Percentiles rank a stretch among this genome's conserved stretches.
Evolutionary conservation across 768 basidiomycete species (phyloP).

Genomic region (Lactarius tabidus): DNA sequence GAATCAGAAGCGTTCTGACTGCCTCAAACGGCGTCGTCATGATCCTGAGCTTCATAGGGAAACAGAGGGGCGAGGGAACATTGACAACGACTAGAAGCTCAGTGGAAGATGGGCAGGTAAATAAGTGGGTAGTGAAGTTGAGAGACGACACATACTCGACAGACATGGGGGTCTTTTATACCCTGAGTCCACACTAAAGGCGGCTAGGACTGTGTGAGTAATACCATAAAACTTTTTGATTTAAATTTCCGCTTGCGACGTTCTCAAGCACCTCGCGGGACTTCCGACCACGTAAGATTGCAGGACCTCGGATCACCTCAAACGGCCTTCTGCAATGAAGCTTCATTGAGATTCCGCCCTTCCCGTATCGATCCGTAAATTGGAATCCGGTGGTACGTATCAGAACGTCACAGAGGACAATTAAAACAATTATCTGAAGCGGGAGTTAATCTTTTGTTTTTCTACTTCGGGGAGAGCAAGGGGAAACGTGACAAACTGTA

Average conservation of each 20-base stretch:
- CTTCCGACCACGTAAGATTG: conserved; percentile 9
- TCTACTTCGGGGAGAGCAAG: conserved; percentile 2
- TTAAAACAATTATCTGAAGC: background rate
- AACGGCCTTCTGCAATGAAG: background rate
- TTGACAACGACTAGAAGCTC: conserved; percentile 5
- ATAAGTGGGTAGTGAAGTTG: background rate
- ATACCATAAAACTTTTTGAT: conserved; percentile 11
- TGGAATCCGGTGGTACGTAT: background rate
- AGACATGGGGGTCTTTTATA: conserved; percentile 17
- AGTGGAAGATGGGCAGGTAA: conserved; percentile 1
- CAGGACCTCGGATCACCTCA: conserved; percentile 12
- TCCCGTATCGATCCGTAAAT: conserved; percentile 21
- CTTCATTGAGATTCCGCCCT: conserved; percentile 15
- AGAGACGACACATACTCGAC: background rate
- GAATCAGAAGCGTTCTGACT: conserved; percentile 19
- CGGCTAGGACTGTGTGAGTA: background rate
- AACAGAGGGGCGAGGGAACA: conserved; percentile 13
- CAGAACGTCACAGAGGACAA: background rate
- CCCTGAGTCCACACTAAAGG: background rate
- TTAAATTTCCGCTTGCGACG: conserved; percentile 11
- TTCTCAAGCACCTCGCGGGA: conserved; percentile 7
- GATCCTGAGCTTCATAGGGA: conserved; percentile 22
- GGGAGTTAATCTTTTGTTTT: background rate
- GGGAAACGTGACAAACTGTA: background rate
- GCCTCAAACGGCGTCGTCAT: conserved; percentile 9